Evolutionary conservation across 2,329 filamentous ascomycete species (phyloP), one percentile per base, ranked within the genome.

Genomic region (Aspergillus sp.): DNA sequence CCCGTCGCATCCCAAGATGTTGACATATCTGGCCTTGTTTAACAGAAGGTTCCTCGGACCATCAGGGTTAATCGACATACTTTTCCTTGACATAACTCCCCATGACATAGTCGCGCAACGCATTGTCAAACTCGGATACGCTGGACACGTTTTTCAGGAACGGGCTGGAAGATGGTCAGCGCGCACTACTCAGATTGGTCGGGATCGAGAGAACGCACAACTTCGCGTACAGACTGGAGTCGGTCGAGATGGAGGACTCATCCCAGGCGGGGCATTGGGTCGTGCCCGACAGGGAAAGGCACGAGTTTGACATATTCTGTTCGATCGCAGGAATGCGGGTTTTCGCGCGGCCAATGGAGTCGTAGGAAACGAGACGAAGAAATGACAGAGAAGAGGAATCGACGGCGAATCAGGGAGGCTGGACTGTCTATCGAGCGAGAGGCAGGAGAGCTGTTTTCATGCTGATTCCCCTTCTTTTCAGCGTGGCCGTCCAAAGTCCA

Each of bases 61-160:
- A 8, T 24, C 2, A 4, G 17, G 11, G 7, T 4, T 15, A n/a
- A 3, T 8, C 14, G 20, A 36, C 78, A 57, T 71, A 95, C 86
- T 93, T 84, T 53, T 71, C 61, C 52, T 79, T 74, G 32, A 89
- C 75, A 64, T 88, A 96, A 41, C 69, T 72, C 24, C 78, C 80
- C 34, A 74, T 66, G 33, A 95, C 72, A 60, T 93, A 95, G 35
- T 72, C 67, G 32, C 64, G 68, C 51, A 98, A 64, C 29, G 45
- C 44, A 51, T 82, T 73, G 58, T 98, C 91, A 56, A 98, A 98
- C 6, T 80, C 75, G 33, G 72, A 62, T 11, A 73, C 72, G 54
- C 82, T 79, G 27, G 82, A 82, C 47, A 96, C 91, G 57, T 74
- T 84, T 43, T 77, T 68, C 44, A 98, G 74, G 58, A 96, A 98